Evolutionary conservation across 768 basidiomycete genomes (phyloP).

Genomic region (Tylopilus felleus): DNA sequence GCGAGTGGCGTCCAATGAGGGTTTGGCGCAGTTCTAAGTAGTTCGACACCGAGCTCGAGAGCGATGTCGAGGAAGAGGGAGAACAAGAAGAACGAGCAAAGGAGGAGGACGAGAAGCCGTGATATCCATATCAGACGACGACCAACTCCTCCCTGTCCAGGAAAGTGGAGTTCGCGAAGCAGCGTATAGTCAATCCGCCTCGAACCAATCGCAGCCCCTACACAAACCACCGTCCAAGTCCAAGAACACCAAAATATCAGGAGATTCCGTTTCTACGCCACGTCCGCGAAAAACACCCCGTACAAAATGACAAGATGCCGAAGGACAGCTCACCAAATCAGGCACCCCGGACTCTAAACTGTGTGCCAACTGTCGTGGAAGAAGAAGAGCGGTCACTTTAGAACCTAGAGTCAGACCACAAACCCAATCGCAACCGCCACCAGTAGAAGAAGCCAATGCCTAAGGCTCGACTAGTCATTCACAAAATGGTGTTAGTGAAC

Average conservation of each 20-base stretch:
- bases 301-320: slow-evolving; percentile 11
- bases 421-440: slow-evolving; percentile 30
- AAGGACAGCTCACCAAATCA: slow-evolving; percentile 16
- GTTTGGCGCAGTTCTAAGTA: too few species aligned
- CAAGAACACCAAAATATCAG: slow-evolving; percentile 1
- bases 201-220: neutral
- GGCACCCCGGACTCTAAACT: neutral
- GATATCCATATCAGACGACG: slow-evolving; percentile 22
- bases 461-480: slow-evolving; percentile 79
- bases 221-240: neutral
- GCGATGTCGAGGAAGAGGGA: too few species aligned
- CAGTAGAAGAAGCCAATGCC: slow-evolving; percentile 55
- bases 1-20: too few species aligned
- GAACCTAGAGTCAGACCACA: slow-evolving; percentile 21
- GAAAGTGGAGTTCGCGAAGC: slow-evolving; percentile 7
- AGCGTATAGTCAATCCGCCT: too few species aligned
- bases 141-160: slow-evolving; percentile 25
- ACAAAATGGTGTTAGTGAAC: slow-evolving; percentile 89
- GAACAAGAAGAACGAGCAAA: too few species aligned
- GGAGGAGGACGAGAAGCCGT: neutral
- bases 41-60: too few species aligned
- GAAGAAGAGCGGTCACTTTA: slow-evolving; percentile 30
- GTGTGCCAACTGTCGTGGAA: slow-evolving; percentile 13
- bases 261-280: slow-evolving; percentile 12
- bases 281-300: slow-evolving; percentile 15